phyloP scores from a whole-genome alignment of 495 filamentous ascomycete genomes.

The Penicillium roqueforti region DNA sequence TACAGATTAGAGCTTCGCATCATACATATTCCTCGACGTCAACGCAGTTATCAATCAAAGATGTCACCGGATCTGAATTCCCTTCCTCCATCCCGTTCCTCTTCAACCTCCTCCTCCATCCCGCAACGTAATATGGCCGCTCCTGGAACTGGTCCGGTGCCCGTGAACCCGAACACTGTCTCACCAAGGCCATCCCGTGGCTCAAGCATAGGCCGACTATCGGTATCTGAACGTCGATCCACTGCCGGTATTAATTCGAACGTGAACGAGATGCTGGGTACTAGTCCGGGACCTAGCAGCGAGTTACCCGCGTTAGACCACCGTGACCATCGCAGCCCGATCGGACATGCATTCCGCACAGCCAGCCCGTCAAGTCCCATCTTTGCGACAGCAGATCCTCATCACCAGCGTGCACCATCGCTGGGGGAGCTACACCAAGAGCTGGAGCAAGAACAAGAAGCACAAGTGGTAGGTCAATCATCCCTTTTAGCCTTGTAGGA shows the following conservation, averaged over 20 bases:
- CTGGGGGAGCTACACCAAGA: constrained; percentile 95
- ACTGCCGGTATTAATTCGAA: constrained; percentile 69
- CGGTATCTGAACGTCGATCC: constrained; percentile 53
- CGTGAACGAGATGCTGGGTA: constrained; percentile 61
- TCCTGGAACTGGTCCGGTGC: constrained; percentile 21
- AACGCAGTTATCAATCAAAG: background rate
- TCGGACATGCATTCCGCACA: constrained; percentile 44
- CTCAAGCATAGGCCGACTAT: constrained; percentile 51
- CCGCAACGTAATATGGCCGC: constrained; percentile 29
- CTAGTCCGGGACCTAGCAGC: constrained; percentile 53
- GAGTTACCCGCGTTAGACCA: constrained; percentile 30
- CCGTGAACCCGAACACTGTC: constrained; percentile 35
- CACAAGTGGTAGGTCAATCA: constrained; percentile 66
- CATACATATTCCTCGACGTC: background rate
- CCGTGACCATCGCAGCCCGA: constrained; percentile 35
- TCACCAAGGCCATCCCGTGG: constrained; percentile 49
- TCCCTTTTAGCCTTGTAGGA: background rate
- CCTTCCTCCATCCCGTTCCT: constrained; percentile 60
- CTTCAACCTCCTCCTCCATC: constrained; percentile 36
- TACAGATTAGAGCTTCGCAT: constrained; percentile 6
- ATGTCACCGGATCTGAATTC: constrained; percentile 76
- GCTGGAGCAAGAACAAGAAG: constrained; percentile 92
- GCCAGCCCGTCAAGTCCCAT: constrained; percentile 60
- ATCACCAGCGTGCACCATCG: constrained; percentile 69
- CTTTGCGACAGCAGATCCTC: constrained; percentile 53